Conservation (phyloP, 2,329 filamentous ascomycete genomes). For the Fusarium anguioides region DNA sequence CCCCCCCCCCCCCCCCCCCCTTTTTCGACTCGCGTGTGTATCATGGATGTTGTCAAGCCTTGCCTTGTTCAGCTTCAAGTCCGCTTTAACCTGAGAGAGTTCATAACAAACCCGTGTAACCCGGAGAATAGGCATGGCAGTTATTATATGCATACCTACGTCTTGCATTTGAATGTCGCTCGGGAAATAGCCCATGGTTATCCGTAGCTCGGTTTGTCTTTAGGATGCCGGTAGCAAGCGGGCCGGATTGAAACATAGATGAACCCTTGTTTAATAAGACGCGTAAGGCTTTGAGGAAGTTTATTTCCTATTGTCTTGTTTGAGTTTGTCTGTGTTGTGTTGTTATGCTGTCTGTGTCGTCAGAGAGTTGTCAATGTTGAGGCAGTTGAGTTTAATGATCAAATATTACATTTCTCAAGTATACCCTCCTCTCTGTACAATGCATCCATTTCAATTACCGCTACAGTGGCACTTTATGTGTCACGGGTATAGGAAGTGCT, state of each 20-base stretch:
- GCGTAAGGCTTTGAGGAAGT: background rate
- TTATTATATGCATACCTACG: no score
- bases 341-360: no score
- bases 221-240: slow-evolving; percentile 5
- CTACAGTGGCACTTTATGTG: slow-evolving; percentile 8
- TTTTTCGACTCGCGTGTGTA: slow-evolving; percentile 13
- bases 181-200: no score
- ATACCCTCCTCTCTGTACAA: background rate
- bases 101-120: slow-evolving; percentile 1
- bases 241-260: slow-evolving; percentile 29
- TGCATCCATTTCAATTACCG: no score
- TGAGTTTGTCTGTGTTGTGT: no score
- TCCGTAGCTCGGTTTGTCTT: background rate
- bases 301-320: background rate
- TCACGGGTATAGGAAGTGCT: background rate
- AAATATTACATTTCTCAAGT: background rate
- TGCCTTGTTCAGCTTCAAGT: slow-evolving; percentile 1
- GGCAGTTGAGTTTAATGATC: background rate
- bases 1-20: no score
- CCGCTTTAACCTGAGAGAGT: slow-evolving; percentile 5
- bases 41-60: background rate
- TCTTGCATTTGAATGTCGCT: background rate
- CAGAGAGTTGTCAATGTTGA: background rate
- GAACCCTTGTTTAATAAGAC: slow-evolving; percentile 1
- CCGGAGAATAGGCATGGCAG: slow-evolving; percentile 5